These are phyloP conservation scores for Aspergillus sp. DNA, from an alignment of 2,329 filamentous ascomycete species.

Conservation along the genomic window DNA sequence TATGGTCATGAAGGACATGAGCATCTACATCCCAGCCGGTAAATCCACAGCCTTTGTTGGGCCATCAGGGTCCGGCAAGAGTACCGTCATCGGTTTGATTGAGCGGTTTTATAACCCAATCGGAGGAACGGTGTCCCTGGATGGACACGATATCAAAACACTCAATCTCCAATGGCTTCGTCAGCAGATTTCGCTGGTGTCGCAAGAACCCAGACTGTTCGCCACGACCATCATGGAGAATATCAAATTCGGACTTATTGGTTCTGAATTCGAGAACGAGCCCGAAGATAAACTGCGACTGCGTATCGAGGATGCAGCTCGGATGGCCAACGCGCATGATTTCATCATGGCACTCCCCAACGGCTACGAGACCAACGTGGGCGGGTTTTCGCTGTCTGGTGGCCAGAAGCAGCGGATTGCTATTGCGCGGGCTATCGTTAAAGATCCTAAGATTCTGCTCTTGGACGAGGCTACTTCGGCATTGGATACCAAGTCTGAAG, in stretches of 20 bases:
- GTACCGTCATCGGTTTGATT: slow-evolving; percentile 86
- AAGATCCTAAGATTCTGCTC: slow-evolving; percentile 75
- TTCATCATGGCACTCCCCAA: slow-evolving; percentile 80
- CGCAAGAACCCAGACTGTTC: slow-evolving; percentile 89
- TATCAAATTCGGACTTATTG: slow-evolving; percentile 85
- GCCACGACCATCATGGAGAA: slow-evolving; percentile 84
- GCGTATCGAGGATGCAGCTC: slow-evolving; percentile 74
- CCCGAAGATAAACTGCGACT: slow-evolving; percentile 63
- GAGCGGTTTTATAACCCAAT: slow-evolving; percentile 94
- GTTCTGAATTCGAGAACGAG: slow-evolving; percentile 68
- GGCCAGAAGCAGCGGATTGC: slow-evolving; percentile 92
- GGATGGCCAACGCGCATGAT: slow-evolving; percentile 89
- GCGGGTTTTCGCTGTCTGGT: slow-evolving; percentile 76
- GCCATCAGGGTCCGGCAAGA: slow-evolving; percentile 90
- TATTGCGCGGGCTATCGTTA: slow-evolving; percentile 76
- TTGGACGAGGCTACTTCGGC: slow-evolving; percentile 88
- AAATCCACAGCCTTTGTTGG: slow-evolving; percentile 93
- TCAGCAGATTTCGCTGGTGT: slow-evolving; percentile 86
- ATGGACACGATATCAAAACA: slow-evolving; percentile 73
- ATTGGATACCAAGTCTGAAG: slow-evolving; percentile 82
- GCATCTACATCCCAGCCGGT: slow-evolving; percentile 73
- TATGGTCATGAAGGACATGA: slow-evolving; percentile 79
- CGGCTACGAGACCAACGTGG: slow-evolving; percentile 90
- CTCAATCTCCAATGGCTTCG: slow-evolving; percentile 88
- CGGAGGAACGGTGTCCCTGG: slow-evolving; percentile 69